Evolutionary conservation across 2,329 filamentous ascomycete species (phyloP), one percentile per base, ranked within the genome.

Genomic region (Stemphylium vesicarium): DNA sequence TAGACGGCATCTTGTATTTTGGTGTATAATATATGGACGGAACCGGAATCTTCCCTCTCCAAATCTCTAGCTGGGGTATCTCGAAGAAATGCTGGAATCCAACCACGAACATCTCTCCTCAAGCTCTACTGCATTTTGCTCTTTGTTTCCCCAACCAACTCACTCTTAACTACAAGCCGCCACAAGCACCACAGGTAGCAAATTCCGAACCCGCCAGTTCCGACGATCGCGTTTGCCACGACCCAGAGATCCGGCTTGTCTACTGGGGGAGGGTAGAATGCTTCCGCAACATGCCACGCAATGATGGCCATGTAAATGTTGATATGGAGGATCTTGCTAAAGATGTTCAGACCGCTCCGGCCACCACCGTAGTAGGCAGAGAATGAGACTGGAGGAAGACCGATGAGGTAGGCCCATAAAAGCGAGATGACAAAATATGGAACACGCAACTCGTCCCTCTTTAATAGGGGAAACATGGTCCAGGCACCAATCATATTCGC

Each of bases 181-280:
- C 86, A 89, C 58, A 95, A 76, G 75, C 93, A 97, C 95, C 95
- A 99, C 7, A 95, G 70, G 74, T 97, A 98, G 75, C 92, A 96
- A 31, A 96, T 78, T 0, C 85, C 85, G 73, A 98, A 99, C 0
- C 92, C 95, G 4, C 85, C 88, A 18, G 91, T 91, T 7, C 95
- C 95, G 18, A 98, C 77, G 15, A 92, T 86, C 8, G 95, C 92
- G 69, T 99, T 99, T 11, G 87, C 84, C 2, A 99, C 93, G 3
- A 96, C 88, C 94, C 94, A 99, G 1, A 99, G 79, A 78, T 99
- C 95, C 0, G 95, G 95, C 77, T 96, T 97, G 53, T 84, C 82
- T 0, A 79, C 65, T 4, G 94, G 93, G 12, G 93, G 87, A 9
- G 75, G 57, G 1, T 92, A 77, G 56, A 87, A 86, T 1, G 84